Conservation (phyloP, 208 protist species). For the Naegleria lovaniensis region DNA sequence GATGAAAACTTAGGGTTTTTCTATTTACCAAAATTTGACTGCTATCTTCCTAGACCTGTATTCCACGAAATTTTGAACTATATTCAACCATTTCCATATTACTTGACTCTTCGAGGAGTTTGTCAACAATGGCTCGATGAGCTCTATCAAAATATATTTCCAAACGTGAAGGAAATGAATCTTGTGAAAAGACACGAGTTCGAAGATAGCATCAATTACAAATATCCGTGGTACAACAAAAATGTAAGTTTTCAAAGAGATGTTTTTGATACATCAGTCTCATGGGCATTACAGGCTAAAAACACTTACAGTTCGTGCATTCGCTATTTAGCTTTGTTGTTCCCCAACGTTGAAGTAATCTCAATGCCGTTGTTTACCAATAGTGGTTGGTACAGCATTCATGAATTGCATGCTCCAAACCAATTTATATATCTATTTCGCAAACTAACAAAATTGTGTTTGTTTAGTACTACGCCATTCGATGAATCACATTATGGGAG, state of each 20-base stretch:
- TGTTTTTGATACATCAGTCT: no score
- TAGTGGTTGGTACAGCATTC: not conserved
- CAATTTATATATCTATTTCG: not conserved
- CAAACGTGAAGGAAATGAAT: not conserved
- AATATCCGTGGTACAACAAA: not conserved
- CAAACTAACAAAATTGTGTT: not conserved
- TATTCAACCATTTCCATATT: not conserved
- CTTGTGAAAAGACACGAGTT: not conserved
- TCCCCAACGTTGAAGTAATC: not conserved
- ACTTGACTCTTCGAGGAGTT: not conserved
- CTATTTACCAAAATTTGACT: no score
- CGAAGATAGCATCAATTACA: not conserved
- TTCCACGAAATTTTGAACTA: not conserved
- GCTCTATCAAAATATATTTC: not conserved
- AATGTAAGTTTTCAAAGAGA: not conserved
- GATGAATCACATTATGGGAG: no score
- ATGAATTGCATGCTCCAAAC: not conserved
- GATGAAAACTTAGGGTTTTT: no score
- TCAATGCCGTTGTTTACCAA: not conserved
- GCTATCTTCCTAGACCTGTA: not conserved
- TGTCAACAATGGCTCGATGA: not conserved
- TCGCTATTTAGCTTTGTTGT: not conserved
- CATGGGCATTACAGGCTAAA: not conserved
- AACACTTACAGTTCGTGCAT: not conserved
- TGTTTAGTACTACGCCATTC: no score